phyloP scores from a whole-genome alignment of 2,329 filamentous ascomycete species.

The Beauveria asiatica region DNA sequence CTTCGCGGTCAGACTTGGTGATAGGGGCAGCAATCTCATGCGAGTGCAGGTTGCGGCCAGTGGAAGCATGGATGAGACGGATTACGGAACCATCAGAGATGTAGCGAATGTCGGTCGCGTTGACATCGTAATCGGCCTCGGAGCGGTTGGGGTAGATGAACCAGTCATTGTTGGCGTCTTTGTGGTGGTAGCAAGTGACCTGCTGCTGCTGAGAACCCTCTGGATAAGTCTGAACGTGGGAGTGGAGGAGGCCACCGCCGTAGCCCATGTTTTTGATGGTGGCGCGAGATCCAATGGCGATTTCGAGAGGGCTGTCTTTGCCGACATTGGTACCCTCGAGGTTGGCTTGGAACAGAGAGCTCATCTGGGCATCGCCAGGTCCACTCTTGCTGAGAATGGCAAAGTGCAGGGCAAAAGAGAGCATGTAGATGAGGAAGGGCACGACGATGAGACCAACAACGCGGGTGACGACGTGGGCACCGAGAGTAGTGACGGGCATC shows the following conservation, averaged over 20 bases:
- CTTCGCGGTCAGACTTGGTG: slow-evolving; percentile 82
- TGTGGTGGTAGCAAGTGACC: slow-evolving; percentile 98
- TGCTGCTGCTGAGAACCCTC: slow-evolving; percentile 93
- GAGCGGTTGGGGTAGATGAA: slow-evolving; percentile 92
- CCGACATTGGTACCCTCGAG: slow-evolving; percentile 88
- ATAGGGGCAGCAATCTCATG: slow-evolving; percentile 84
- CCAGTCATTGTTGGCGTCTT: slow-evolving; percentile 99
- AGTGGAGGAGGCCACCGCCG: slow-evolving; percentile 90
- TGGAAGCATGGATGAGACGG: slow-evolving; percentile 88
- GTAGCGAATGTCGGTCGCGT: slow-evolving; percentile 59
- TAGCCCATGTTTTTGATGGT: slow-evolving; percentile 99
- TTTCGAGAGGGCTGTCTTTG: slow-evolving; percentile 85
- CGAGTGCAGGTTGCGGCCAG: slow-evolving; percentile 93
- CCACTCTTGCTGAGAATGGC: slow-evolving; percentile 87
- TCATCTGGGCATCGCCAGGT: slow-evolving; percentile 99
- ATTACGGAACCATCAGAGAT: slow-evolving; percentile 70
- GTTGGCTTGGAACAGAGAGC: slow-evolving; percentile 97
- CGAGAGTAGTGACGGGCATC: slow-evolving; percentile 72
- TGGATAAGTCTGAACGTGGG: slow-evolving; percentile 91
- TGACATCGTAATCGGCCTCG: slow-evolving; percentile 62
- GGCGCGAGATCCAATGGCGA: slow-evolving; percentile 79
- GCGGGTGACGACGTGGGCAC: slow-evolving; percentile 69
- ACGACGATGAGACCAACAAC: slow-evolving; percentile 82
- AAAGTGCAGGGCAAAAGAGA: slow-evolving; percentile 94
- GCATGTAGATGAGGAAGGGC: slow-evolving; percentile 84